Evolutionary conservation across 2,329 filamentous ascomycete species (phyloP).

Genomic region (Arachnopeziza araneosa): DNA sequence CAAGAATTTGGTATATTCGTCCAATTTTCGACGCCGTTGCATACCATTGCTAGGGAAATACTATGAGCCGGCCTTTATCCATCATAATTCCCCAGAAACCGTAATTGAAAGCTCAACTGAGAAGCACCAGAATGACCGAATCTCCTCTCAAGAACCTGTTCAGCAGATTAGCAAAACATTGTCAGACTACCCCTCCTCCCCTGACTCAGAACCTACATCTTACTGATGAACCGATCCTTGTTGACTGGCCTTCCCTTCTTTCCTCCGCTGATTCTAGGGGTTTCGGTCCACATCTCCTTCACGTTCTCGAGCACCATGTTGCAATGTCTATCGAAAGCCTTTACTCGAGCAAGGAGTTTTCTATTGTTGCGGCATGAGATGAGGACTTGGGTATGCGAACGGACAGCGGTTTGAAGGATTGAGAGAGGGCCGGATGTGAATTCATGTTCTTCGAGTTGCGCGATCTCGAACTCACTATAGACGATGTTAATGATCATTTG

Average conservation of each 20-base stretch:
- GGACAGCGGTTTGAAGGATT: slow-evolving; percentile 93
- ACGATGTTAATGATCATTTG: slow-evolving; percentile 18
- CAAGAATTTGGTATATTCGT: slow-evolving; percentile 16
- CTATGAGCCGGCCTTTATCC: slow-evolving; percentile 16
- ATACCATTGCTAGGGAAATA: slow-evolving; percentile 20
- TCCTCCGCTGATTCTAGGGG: slow-evolving; percentile 72
- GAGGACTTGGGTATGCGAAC: slow-evolving; percentile 89
- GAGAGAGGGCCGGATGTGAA: slow-evolving; percentile 78
- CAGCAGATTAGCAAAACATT: not conserved
- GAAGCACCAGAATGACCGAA: slow-evolving; percentile 33
- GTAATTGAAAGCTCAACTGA: slow-evolving; percentile 24
- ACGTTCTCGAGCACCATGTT: slow-evolving; percentile 99
- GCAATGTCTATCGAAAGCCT: slow-evolving; percentile 97
- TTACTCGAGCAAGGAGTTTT: slow-evolving; percentile 93
- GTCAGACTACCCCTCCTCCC: not conserved
- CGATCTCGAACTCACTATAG: slow-evolving; percentile 80
- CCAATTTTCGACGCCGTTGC: slow-evolving; percentile 27
- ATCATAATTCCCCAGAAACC: slow-evolving; percentile 6
- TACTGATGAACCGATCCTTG: slow-evolving; percentile 97
- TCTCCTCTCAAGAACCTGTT: slow-evolving; percentile 33
- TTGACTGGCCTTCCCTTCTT: slow-evolving; percentile 90
- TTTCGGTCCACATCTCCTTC: slow-evolving; percentile 99
- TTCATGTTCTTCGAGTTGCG: slow-evolving; percentile 73
- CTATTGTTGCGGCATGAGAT: slow-evolving; percentile 98
- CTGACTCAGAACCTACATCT: slow-evolving; percentile 61